Evolutionary conservation across 352 stramenopile genomes (phyloP).

Genomic region (Pythium plurisporium): DNA sequence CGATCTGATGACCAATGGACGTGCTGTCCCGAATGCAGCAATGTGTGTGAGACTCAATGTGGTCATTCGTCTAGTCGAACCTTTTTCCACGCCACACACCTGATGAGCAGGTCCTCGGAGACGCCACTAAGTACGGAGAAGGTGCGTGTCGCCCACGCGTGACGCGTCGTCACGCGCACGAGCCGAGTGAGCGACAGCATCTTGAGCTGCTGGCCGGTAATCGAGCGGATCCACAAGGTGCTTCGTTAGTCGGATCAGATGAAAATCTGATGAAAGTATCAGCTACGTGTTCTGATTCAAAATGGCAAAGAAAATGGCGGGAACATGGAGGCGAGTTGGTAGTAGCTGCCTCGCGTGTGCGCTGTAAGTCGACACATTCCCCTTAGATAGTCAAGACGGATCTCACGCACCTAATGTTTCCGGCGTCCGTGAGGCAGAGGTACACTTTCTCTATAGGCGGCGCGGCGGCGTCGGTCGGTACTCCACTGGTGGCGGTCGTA

Average conservation of each 20-base stretch:
- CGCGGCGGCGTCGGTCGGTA: background rate
- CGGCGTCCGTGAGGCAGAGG: slow-evolving; percentile 12
- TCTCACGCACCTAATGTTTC: slow-evolving; percentile 3
- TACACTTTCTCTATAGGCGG: background rate
- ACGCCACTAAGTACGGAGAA: slow-evolving; percentile 68
- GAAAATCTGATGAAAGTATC: slow-evolving; percentile 2
- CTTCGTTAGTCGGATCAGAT: background rate
- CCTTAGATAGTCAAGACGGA: background rate
- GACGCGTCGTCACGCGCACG: background rate
- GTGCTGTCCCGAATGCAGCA: too few species aligned
- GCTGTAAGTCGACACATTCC: background rate
- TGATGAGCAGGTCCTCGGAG: slow-evolving; percentile 76
- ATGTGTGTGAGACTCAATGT: background rate
- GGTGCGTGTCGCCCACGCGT: slow-evolving; percentile 15
- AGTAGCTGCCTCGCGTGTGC: slow-evolving; percentile 4
- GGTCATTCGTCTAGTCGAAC: background rate
- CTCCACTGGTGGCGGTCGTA: background rate
- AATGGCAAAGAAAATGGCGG: slow-evolving; percentile 3
- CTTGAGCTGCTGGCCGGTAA: background rate
- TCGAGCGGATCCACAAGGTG: background rate
- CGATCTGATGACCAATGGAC: slow-evolving; percentile 80
- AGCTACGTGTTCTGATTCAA: slow-evolving; percentile 10
- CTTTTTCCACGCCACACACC: slow-evolving; percentile 16
- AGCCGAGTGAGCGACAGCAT: background rate
- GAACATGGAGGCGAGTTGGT: slow-evolving; percentile 3